These are phyloP conservation scores for Mycena filopes DNA, from an alignment of 768 basidiomycete species.

Conservation along the genomic window DNA sequence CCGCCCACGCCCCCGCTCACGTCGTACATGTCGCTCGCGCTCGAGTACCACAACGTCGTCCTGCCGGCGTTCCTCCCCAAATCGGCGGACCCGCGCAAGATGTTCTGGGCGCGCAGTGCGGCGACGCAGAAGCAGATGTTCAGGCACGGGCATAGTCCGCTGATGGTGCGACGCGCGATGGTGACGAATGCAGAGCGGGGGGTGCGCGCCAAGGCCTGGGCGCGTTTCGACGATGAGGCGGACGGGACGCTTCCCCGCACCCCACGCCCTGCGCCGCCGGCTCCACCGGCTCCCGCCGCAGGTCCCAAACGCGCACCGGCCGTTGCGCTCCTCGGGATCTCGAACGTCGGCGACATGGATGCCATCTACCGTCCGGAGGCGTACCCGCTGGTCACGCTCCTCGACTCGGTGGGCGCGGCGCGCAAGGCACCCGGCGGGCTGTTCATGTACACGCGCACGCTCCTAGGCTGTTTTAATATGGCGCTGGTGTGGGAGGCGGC, in stretches of 20 bases:
- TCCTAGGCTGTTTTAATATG: slow-evolving; percentile 4
- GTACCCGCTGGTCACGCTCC: slow-evolving; percentile 22
- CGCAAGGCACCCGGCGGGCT: slow-evolving; percentile 26
- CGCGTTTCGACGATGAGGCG: slow-evolving; percentile 61
- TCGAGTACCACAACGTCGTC: slow-evolving; percentile 35
- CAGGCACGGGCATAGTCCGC: slow-evolving; percentile 24
- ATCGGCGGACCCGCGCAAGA: neutral
- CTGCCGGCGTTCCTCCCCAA: slow-evolving; percentile 34
- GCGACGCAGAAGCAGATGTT: slow-evolving; percentile 31
- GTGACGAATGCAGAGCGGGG: slow-evolving; percentile 26
- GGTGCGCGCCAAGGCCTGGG: slow-evolving; percentile 46
- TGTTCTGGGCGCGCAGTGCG: slow-evolving; percentile 34
- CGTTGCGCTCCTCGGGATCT: slow-evolving; percentile 24
- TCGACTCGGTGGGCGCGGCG: slow-evolving; percentile 11
- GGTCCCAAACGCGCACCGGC: slow-evolving; percentile 5
- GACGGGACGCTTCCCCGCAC: slow-evolving; percentile 31
- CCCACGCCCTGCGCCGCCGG: neutral
- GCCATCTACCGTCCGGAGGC: neutral
- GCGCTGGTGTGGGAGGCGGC: slow-evolving; percentile 22
- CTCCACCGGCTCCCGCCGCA: neutral
- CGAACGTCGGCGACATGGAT: slow-evolving; percentile 18
- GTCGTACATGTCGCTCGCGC: slow-evolving; percentile 34
- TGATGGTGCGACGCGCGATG: slow-evolving; percentile 27
- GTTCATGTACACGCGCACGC: slow-evolving; percentile 6
- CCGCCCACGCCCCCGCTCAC: slow-evolving; percentile 8